Percentiles rank a stretch among this genome's conserved stretches.
These are phyloP conservation scores for Phytophthora melonis DNA, from an alignment of 352 stramenopile genomes.

Conservation along the genomic window DNA sequence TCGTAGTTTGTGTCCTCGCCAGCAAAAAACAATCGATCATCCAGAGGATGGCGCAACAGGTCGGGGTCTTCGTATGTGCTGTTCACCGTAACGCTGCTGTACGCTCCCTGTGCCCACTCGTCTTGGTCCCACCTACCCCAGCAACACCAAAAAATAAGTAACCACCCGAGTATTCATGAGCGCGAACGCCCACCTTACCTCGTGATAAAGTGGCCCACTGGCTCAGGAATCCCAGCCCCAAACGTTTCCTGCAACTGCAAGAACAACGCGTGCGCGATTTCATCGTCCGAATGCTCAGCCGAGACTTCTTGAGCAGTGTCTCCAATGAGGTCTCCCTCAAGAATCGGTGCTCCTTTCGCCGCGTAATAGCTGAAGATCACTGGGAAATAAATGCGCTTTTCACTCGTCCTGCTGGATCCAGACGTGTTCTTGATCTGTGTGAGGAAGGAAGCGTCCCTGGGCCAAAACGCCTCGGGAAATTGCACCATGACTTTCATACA, in stretches of 20 bases:
- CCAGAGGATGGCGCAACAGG: constrained; percentile 48
- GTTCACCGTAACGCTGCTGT: constrained; percentile 69
- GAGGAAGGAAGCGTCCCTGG: constrained; percentile 49
- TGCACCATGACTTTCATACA: constrained; percentile 82
- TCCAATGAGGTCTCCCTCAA: constrained; percentile 68
- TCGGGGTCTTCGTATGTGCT: constrained; percentile 69
- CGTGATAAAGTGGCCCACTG: constrained; percentile 55
- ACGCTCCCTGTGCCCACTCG: constrained; percentile 58
- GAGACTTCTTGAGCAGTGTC: constrained; percentile 31
- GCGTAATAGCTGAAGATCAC: constrained; percentile 67
- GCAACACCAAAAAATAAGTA: background rate
- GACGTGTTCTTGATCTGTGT: constrained; percentile 33
- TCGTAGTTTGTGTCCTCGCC: constrained; percentile 77
- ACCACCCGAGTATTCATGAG: background rate
- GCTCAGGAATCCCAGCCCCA: constrained; percentile 39
- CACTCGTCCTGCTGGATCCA: background rate
- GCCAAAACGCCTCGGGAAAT: constrained; percentile 71
- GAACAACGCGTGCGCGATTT: constrained; percentile 49
- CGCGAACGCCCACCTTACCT: constrained; percentile 21
- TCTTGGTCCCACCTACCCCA: constrained; percentile 63
- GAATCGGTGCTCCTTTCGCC: constrained; percentile 49
- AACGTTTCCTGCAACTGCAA: constrained; percentile 56
- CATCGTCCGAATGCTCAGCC: constrained; percentile 48
- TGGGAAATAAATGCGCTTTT: constrained; percentile 50
- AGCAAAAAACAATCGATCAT: constrained; percentile 62